Conservation (phyloP, 2,329 filamentous ascomycete species). For the Colletotrichum filicis region DNA sequence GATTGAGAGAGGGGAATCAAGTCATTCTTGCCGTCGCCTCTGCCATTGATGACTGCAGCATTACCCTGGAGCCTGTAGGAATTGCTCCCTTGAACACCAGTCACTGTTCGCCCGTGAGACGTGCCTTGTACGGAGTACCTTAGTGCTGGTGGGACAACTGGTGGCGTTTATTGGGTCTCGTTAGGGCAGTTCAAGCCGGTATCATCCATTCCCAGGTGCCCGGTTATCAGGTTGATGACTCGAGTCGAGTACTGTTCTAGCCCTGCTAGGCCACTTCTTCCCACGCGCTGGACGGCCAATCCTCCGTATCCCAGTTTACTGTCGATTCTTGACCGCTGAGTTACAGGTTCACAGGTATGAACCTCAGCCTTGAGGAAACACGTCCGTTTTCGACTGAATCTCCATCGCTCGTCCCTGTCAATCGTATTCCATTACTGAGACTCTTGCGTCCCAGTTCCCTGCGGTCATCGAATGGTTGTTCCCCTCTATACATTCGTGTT, state of each 20-base stretch:
- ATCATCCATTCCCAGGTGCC: conserved; percentile 16
- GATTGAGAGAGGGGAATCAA: background rate
- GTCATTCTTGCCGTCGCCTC: background rate
- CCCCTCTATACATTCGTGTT: background rate
- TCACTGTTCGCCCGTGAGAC: background rate
- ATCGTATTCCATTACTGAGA: background rate
- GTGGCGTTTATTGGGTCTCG: conserved; percentile 12
- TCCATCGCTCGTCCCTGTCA: conserved; percentile 3
- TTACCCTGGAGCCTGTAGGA: background rate
- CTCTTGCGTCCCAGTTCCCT: background rate
- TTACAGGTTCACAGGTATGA: background rate
- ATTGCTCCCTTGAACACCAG: background rate
- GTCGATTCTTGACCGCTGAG: background rate
- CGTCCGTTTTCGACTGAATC: background rate
- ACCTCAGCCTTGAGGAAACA: background rate
- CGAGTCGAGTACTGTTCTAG: background rate
- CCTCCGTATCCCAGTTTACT: background rate
- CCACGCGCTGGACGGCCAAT: background rate
- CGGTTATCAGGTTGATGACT: conserved; percentile 18
- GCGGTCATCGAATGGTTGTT: background rate
- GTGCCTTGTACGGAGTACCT: no score
- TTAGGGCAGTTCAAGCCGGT: background rate
- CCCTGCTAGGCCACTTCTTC: background rate
- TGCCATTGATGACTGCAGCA: background rate
- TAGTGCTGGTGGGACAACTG: background rate